phyloP scores from a whole-genome alignment of 2,329 filamentous ascomycete species.

The Stemphylium vesicarium region DNA sequence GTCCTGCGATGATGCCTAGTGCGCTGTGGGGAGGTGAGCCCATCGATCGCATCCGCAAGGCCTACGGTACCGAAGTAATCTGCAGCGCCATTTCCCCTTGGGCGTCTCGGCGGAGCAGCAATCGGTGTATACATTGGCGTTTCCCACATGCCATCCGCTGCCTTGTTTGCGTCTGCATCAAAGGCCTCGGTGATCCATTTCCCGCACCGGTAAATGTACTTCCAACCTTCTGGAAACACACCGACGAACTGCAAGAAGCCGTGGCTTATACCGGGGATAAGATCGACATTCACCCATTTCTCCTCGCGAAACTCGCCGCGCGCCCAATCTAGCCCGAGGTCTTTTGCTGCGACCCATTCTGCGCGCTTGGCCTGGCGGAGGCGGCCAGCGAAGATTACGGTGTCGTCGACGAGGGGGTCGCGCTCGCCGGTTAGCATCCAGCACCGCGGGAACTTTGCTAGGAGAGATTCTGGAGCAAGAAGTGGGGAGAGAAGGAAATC shows the following conservation, averaged over 20 bases:
- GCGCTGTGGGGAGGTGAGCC: conserved; percentile 47
- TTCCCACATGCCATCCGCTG: conserved; percentile 11
- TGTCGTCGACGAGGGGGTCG: conserved; percentile 95
- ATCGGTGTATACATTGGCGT: conserved; percentile 22
- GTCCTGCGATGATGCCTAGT: conserved; percentile 54
- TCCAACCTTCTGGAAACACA: conserved; percentile 89
- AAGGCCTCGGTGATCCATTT: conserved; percentile 85
- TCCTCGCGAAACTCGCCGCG: conserved; percentile 69
- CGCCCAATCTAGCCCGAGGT: conserved; percentile 61
- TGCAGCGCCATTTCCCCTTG: conserved; percentile 45
- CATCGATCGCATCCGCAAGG: conserved; percentile 75
- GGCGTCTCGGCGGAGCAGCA: neutral
- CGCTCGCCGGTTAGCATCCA: conserved; percentile 95
- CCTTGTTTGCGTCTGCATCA: conserved; percentile 47
- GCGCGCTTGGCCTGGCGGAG: conserved; percentile 78
- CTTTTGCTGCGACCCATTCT: conserved; percentile 61
- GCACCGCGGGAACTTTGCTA: conserved; percentile 89
- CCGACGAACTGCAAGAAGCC: conserved; percentile 92
- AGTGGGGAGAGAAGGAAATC: conserved; percentile 92
- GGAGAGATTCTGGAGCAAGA: conserved; percentile 81
- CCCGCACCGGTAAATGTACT: conserved; percentile 78
- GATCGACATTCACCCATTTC: conserved; percentile 78
- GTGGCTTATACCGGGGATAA: conserved; percentile 89
- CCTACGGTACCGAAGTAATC: conserved; percentile 80
- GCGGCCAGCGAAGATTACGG: conserved; percentile 90